Evolutionary conservation across 2,329 filamentous ascomycete genomes (phyloP), one percentile per base, ranked within the genome.

Genomic region (Tricladium varicosporioides): DNA sequence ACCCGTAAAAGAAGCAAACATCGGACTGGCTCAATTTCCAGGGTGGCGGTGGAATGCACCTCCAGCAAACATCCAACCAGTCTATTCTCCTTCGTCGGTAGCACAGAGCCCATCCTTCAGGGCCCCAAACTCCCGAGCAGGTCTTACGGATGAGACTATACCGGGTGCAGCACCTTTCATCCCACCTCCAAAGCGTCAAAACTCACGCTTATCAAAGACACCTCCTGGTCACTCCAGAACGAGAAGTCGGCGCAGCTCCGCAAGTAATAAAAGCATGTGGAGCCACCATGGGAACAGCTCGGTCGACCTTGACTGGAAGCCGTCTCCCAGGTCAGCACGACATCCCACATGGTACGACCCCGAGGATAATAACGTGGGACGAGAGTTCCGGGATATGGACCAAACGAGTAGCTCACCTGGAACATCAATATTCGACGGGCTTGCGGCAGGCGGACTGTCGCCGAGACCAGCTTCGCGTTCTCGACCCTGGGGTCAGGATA

Each of bases 101-200:
- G 62, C 62, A 5, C 61, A 63, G 46, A 61, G 51, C 7, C 65
- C 79, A 2, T 78, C 82, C 1, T 77, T 84, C 9, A 73, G 78
- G 48, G 84, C 84, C 5, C 84, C 84, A 11, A 87, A 87, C 63
- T 76, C 84, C n/a, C 75, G 84, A 16, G 77, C 77, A 1, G 84
- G 84, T 14, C 75, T 87, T 5, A 87, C 84, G 2, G 84, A 87
- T 60, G 82, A 86, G 63, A 71, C 78, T 1, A 69, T 86, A 2
- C 82, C 83, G 5, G 84, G 84, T 33, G 84, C 82, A 57, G 79
- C 80, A 47, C 81, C 84, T 2, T 87, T 84, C 61, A 69, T 87
- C 31, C 70, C 78, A 7, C 72, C 75, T 10, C 73, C 79, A 1
- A 84, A 78, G 68, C 77, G 81, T 10, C 78, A 80, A 13, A 74